Base-by-base conservation (phyloP, 139 green algal species). In the Eudorina sp. region DNA sequence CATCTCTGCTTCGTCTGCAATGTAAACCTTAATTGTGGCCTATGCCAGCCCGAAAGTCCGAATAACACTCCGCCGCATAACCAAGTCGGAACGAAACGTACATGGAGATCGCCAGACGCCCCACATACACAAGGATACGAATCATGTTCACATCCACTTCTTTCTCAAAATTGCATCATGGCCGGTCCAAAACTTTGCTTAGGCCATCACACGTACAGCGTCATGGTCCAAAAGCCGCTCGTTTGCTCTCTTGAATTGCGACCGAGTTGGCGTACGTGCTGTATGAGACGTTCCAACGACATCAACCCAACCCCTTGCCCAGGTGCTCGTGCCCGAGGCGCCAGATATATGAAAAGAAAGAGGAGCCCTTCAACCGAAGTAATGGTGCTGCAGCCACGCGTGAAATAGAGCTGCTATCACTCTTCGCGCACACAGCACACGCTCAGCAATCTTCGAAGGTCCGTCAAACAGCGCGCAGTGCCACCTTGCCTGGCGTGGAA, bases 381-480 rank as follows among this genome's bases (percentile, higher is more conserved):
- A 81, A 81, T 55, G 27, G 11, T 81, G 45, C 41, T 43, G 73
- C 73, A 81, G 73, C 73, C 43, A 62, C 41, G 13, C 41, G 45
- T 81, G 73, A 60, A 81, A 81, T 81, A 81, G 6, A 62, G 73
- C 73, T 81, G 73, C 73, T 62, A 64, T 81, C n/a, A 45, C 73
- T 69, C 75, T 83, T 51, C 19, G 34, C 36, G 48, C 75, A 45
- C 75, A 36, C 0, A 83, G 34, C 75, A 68, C 48, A 83, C 75
- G 75, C 75, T 83, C 75, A 68, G 48, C 48, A 83, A 69, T 68
- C 34, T 83, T 81, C 73, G 73, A 81, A 4, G 27, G 73, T 58
- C 48, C 48, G 48, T 83, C 48, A 83, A 62, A 83, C 70, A 53
- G 14, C 70, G 70, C 70, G 70, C 23, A 23, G 36, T 46, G 18